Conservation (phyloP, 441 rosid species). For the Flueggea neowawraea region DNA sequence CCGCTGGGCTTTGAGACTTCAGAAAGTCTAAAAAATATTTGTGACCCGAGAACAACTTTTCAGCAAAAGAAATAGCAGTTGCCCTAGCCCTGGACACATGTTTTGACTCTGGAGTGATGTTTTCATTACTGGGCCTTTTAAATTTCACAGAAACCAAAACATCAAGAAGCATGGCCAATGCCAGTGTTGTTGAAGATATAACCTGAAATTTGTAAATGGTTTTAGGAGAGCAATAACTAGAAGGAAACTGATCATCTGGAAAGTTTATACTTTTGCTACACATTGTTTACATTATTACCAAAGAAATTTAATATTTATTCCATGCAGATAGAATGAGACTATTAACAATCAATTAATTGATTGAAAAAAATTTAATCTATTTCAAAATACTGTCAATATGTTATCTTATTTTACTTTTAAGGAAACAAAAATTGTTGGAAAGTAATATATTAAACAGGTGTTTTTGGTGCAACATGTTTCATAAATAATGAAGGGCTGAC, state of each 20-base stretch:
- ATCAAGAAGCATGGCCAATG: slow-evolving; percentile 88
- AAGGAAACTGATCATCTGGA: no score
- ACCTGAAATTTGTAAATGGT: slow-evolving; percentile 39
- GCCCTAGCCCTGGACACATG: slow-evolving; percentile 75
- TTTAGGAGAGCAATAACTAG: no score
- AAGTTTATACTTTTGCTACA: no score
- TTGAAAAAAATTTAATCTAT: no score
- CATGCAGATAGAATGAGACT: no score
- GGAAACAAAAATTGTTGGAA: background rate
- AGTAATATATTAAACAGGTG: background rate
- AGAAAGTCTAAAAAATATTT: slow-evolving; percentile 74
- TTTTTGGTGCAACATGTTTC: background rate
- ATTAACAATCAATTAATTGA: no score
- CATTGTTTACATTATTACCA: no score
- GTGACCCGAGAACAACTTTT: slow-evolving; percentile 67
- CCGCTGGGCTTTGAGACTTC: slow-evolving; percentile 65
- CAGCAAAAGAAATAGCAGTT: slow-evolving; percentile 66
- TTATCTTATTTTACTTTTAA: no score
- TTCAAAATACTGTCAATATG: no score
- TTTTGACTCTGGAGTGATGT: slow-evolving; percentile 51
- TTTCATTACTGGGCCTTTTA: slow-evolving; percentile 64
- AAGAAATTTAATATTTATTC: no score
- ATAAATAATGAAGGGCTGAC: background rate
- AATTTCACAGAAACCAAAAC: slow-evolving; percentile 49
- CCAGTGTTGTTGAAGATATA: slow-evolving; percentile 78